These are phyloP conservation scores for Medicago truncatula DNA, from an alignment of 306 rosid species.

Conservation along the genomic window DNA sequence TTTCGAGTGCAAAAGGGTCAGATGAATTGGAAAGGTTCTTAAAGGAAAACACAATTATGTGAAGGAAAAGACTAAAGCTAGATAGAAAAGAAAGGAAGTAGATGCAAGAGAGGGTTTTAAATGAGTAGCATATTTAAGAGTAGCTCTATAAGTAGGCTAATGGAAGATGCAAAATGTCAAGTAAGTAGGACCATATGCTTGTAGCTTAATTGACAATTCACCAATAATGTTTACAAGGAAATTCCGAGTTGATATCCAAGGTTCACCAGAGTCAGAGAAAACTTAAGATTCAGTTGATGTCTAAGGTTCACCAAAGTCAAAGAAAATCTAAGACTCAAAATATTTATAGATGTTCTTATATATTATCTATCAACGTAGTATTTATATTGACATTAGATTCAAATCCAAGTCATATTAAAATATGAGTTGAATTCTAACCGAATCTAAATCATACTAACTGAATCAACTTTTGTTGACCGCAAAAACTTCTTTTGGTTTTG, in stretches of 20 bases:
- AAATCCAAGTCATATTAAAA: not conserved
- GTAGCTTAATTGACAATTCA: constrained; percentile 51
- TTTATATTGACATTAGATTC: not conserved
- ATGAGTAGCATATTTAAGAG: constrained; percentile 45
- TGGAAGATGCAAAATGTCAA: constrained; percentile 53
- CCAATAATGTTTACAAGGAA: constrained; percentile 31
- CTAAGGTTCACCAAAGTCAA: not conserved
- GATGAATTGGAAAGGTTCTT: constrained; percentile 35
- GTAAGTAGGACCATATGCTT: constrained; percentile 60
- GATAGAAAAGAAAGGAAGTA: constrained; percentile 21
- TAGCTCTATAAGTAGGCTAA: constrained; percentile 56
- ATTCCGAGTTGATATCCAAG: not conserved
- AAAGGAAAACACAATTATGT: constrained; percentile 33
- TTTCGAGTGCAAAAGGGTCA: constrained; percentile 33
- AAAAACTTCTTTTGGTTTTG: not conserved
- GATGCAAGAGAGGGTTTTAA: constrained; percentile 37
- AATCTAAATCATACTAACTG: not conserved
- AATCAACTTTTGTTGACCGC: not conserved
- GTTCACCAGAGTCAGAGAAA: not conserved
- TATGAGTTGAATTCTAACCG: not conserved
- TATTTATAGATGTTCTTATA: no score
- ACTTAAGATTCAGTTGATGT: not conserved
- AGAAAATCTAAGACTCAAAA: not conserved
- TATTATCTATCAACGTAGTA: no score
- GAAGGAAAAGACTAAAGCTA: not conserved